Percentiles rank a stretch among this genome's conserved stretches.
These are phyloP conservation scores for Purpureocillium takamizusanense DNA, from an alignment of 2,329 filamentous ascomycete species.

Conservation along the genomic window DNA sequence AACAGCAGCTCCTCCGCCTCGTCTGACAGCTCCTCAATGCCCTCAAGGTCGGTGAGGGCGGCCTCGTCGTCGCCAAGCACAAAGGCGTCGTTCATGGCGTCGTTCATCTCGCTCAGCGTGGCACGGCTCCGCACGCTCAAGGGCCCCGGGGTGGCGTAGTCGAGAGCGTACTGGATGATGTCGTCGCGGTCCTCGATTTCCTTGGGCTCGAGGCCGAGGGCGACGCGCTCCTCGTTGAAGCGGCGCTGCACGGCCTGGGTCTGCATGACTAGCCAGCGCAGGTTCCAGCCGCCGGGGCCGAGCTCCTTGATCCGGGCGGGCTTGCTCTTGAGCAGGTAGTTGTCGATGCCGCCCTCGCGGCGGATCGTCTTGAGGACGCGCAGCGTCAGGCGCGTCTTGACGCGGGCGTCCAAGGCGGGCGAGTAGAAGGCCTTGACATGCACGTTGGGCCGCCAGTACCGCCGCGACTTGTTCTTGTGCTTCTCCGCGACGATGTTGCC, in stretches of 20 bases:
- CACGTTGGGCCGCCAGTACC: constrained; percentile 69
- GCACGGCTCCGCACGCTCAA: constrained; percentile 24
- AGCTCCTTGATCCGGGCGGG: constrained; percentile 72
- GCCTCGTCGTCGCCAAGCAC: constrained; percentile 34
- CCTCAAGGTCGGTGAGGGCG: constrained; percentile 27
- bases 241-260: constrained; percentile 54
- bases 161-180: constrained; percentile 29
- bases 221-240: constrained; percentile 55
- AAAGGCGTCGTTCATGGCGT: constrained; percentile 36
- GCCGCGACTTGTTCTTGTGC: constrained; percentile 60
- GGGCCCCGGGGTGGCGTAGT: constrained; percentile 30
- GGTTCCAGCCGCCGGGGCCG: constrained; percentile 80
- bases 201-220: constrained; percentile 48
- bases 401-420: constrained; percentile 47
- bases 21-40: constrained; percentile 28
- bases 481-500: constrained; percentile 70
- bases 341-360: constrained; percentile 81
- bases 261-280: constrained; percentile 87
- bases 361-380: constrained; percentile 66
- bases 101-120: constrained; percentile 28
- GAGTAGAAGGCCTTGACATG: constrained; percentile 60
- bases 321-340: constrained; percentile 80
- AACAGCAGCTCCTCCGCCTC: constrained; percentile 25
- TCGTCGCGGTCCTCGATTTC: constrained; percentile 25
- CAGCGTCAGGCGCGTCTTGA: constrained; percentile 62